Conservation (phyloP, 169 alveolate genomes). For the Cryptosporidium sp. region DNA sequence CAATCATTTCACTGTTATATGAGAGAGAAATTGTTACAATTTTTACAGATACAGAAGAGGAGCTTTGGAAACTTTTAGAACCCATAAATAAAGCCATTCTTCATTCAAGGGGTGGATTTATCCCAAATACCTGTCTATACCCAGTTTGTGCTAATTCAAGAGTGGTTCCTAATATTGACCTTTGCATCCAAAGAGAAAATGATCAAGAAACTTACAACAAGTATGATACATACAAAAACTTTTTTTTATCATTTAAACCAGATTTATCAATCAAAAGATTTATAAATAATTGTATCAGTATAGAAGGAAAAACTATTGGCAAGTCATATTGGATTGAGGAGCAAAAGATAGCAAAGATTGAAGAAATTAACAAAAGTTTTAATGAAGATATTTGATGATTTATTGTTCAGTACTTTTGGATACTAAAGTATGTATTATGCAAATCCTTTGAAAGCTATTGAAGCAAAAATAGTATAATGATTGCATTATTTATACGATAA, state of each 20-base stretch:
- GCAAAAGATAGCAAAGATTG: conserved; percentile 21
- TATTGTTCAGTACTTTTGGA: neutral
- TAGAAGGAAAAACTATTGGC: neutral
- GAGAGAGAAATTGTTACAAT: conserved; percentile 1
- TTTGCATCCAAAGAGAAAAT: neutral
- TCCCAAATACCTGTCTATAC: conserved; percentile 36
- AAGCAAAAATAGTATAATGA: neutral
- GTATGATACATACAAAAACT: conserved; percentile 11
- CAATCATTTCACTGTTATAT: conserved; percentile 5
- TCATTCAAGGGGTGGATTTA: conserved; percentile 74
- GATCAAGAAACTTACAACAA: neutral
- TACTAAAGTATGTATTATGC: too few relatives aligned
- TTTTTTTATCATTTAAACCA: conserved; percentile 58
- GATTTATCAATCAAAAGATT: conserved; percentile 33
- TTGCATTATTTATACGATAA: neutral
- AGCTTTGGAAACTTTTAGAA: conserved; percentile 36
- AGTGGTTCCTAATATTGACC: conserved; percentile 13
- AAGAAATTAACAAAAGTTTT: conserved; percentile 2
- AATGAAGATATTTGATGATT: neutral
- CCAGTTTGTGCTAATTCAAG: conserved; percentile 49
- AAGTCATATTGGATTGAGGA: conserved; percentile 49
- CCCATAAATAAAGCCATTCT: conserved; percentile 20
- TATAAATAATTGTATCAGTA: conserved; percentile 22
- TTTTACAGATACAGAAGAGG: conserved; percentile 38
- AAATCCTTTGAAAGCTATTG: too few relatives aligned